Base-by-base conservation (phyloP, 306 rosid genomes). In the Inga leiocalycina region DNA sequence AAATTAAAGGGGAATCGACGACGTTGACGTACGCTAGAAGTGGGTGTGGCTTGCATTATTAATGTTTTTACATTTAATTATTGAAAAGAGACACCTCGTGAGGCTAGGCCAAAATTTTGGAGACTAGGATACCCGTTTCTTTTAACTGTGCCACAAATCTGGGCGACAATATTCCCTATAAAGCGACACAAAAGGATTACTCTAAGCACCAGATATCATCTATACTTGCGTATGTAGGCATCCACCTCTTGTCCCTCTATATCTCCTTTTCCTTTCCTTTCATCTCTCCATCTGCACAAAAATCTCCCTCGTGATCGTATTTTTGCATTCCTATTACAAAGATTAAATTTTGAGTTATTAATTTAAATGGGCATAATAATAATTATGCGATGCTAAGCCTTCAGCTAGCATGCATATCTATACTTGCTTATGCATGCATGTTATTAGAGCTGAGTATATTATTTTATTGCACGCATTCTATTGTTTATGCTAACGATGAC, bases 101-200 rank as follows among this genome's bases (percentile, higher is more conserved):
- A 68, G 56, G 20, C 77, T 74, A 79, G 32, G 39, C 48, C 78
- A 52, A 68, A 44, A 54, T 54, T 66, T 75, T 54, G 84, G 78
- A 46, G 69, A 75, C 41, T 84, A 80, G 84, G 84, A 59, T 69
- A 37, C 81, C 75, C 49, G 24, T 39, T 75, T 46, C 71, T 57
- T 57, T 57, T 76, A 69, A 61, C 67, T 11, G 41, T 84, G 78
- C 87, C 79, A 80, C 87, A 80, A 84, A 75, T 75, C 79, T 70
- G 7, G 84, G 78, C 75, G 87, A 80, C 87, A 69, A 84, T 84
- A 84, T 84, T 80, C 87, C 84, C 80, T 41, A 69, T 43, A 57
- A 80, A 84, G 81, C 70, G 84, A 75, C 81, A 69, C 79, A 20
- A 74, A 45, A 75, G 64, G 27, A 76, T 35, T 73, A 34, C 78